Evolutionary conservation across 2,329 filamentous ascomycete species (phyloP), one percentile per base, ranked within the genome.

Genomic region (Calonectria hongkongensis): DNA sequence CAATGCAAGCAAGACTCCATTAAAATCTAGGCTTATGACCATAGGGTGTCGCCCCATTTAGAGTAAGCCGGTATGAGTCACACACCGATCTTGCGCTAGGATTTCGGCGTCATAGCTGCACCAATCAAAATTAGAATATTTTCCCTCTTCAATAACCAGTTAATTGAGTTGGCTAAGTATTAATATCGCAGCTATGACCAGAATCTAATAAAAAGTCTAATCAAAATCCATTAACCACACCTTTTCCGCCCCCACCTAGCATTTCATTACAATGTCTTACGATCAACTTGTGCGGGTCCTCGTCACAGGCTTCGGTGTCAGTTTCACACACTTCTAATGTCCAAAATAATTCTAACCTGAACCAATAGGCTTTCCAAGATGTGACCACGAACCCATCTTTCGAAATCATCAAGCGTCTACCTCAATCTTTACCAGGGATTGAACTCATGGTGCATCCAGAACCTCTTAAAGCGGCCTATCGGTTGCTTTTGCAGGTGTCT

Each of bases 251-350:
- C 21, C 15, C 30, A 45, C 30, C 2, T 9, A 48, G 2, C 33
- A 30, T 50, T 50, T 21, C 9, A 3, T 10, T 21, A 41, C 13
- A 30, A 66, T 66, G 63, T 43, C 63, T 25, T 33, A 54, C 16
- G 8, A 43, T 62, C 30, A 41, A 5, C 36, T 25, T 28, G 33
- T 51, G 21, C 63, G 47, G 30, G 47, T 66, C 45, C 47, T 66
- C 39, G 47, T 66, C 16, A 66, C 47, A 13, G 63, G 63, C 63
- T 66, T 66, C 6, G 63, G 63, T 13, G 63, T 66, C 16, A 43
- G 63, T 51, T n/a, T 13, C 8, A 10, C 16, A 9, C 1, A 43
- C 5, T 12, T 18, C 2, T 30, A 54, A 15, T 2, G n/a, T 7
- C 16, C 7, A n/a, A 9, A 7, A 54, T 2, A 48, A n/a, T 4